Percentiles rank a stretch among this genome's conserved stretches.
These are phyloP conservation scores for Phlegmacium glaucopus DNA, from an alignment of 768 basidiomycete genomes.

Conservation along the genomic window DNA sequence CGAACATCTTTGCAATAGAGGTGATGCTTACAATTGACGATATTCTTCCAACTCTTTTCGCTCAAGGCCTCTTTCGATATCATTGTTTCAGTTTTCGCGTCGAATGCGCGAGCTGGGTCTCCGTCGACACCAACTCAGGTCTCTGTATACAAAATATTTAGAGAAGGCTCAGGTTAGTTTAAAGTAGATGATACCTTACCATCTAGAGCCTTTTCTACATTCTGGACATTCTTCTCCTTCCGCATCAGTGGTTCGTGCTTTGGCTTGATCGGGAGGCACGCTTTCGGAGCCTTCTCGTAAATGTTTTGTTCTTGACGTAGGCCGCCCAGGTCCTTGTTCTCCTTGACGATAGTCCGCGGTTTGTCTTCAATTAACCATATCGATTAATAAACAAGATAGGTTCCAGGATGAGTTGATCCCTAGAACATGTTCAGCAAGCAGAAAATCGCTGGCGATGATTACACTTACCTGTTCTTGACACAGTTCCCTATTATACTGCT, in stretches of 20 bases:
- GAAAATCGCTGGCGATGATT: neutral
- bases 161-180: too few relatives aligned
- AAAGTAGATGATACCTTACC: slow-evolving; percentile 49
- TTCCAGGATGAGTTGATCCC: slow-evolving; percentile 79
- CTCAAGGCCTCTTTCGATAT: slow-evolving; percentile 63
- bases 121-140: slow-evolving; percentile 79
- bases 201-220: slow-evolving; percentile 85
- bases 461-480: slow-evolving; percentile 65
- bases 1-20: neutral
- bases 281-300: slow-evolving; percentile 65
- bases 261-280: slow-evolving; percentile 78
- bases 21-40: slow-evolving; percentile 58
- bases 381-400: slow-evolving; percentile 89
- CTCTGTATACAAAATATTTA: slow-evolving; percentile 41
- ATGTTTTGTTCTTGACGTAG: slow-evolving; percentile 68
- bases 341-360: slow-evolving; percentile 62
- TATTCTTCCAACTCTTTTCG: slow-evolving; percentile 88
- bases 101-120: slow-evolving; percentile 87
- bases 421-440: slow-evolving; percentile 23
- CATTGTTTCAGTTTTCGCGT: slow-evolving; percentile 74
- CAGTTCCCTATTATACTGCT: slow-evolving; percentile 96
- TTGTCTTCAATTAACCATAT: slow-evolving; percentile 76
- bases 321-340: slow-evolving; percentile 68
- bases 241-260: slow-evolving; percentile 66
- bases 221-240: slow-evolving; percentile 86